Percentiles rank a stretch among this genome's conserved stretches.
Conservation (phyloP, 352 stramenopile genomes). For the Phytophthora palmivora region DNA sequence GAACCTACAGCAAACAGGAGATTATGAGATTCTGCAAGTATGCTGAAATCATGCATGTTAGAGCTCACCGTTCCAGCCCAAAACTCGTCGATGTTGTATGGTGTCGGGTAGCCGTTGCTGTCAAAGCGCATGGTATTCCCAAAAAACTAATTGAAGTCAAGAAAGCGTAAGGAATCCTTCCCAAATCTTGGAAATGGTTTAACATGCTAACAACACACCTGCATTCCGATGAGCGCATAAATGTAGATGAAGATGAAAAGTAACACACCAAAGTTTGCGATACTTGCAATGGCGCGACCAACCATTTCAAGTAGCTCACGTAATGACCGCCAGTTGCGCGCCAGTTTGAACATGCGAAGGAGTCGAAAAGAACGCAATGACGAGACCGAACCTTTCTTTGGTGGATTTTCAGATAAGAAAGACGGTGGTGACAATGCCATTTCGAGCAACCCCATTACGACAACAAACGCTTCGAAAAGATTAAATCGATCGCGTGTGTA, state of each 20-base stretch:
- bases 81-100: slow-evolving; percentile 55
- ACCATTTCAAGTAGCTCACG: slow-evolving; percentile 93
- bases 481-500: slow-evolving; percentile 85
- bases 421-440: slow-evolving; percentile 68
- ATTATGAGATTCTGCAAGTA: neutral
- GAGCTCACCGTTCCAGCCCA: slow-evolving; percentile 59
- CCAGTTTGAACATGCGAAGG: slow-evolving; percentile 95
- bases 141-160: slow-evolving; percentile 78
- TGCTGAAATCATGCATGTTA: neutral
- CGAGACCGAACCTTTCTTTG: slow-evolving; percentile 81
- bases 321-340: slow-evolving; percentile 90
- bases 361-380: slow-evolving; percentile 90
- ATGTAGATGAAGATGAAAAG: slow-evolving; percentile 96
- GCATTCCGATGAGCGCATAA: slow-evolving; percentile 90
- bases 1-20: slow-evolving; percentile 71
- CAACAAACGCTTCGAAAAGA: slow-evolving; percentile 85
- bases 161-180: neutral
- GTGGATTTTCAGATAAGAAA: slow-evolving; percentile 59
- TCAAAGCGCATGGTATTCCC: slow-evolving; percentile 94
- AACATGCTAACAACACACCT: slow-evolving; percentile 38
- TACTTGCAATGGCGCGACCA: slow-evolving; percentile 83
- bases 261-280: slow-evolving; percentile 94
- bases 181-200: neutral
- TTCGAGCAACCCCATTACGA: slow-evolving; percentile 74
- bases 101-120: slow-evolving; percentile 60